phyloP scores from a whole-genome alignment of 2,329 filamentous ascomycete species.

The Hymenoscyphus occultus region DNA sequence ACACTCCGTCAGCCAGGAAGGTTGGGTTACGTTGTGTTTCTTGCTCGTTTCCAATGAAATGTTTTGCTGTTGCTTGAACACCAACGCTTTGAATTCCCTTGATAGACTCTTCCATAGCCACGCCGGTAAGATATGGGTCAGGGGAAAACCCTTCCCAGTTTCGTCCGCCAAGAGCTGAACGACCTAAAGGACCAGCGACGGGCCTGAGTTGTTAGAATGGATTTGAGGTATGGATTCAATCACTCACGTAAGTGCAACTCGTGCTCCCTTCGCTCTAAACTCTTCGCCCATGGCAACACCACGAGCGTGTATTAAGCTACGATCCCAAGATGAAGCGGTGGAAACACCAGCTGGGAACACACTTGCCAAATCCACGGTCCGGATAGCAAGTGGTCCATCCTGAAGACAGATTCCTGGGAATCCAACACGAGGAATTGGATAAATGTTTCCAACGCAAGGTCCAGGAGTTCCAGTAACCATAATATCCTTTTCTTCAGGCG shows the following conservation, averaged over 20 bases:
- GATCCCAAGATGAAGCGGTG: constrained; percentile 66
- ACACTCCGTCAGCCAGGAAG: constrained; percentile 6
- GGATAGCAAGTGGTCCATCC: constrained; percentile 59
- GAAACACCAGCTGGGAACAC: constrained; percentile 67
- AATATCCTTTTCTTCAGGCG: constrained; percentile 68
- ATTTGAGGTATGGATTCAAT: background rate
- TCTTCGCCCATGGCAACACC: constrained; percentile 52
- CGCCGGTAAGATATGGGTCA: constrained; percentile 46
- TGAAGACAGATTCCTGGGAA: constrained; percentile 32
- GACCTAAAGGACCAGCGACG: constrained; percentile 47
- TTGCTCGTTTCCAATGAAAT: constrained; percentile 74
- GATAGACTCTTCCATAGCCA: constrained; percentile 59
- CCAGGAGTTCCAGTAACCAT: constrained; percentile 25
- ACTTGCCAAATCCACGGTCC: constrained; percentile 67
- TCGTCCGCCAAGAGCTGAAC: constrained; percentile 46
- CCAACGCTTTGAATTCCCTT: constrained; percentile 50
- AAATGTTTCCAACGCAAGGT: constrained; percentile 29
- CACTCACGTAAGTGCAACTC: constrained; percentile 58
- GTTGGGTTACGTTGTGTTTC: constrained; percentile 42
- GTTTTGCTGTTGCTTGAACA: constrained; percentile 49
- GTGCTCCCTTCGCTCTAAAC: constrained; percentile 70
- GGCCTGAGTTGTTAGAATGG: constrained; percentile 25
- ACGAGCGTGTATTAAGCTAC: constrained; percentile 52
- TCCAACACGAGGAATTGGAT: constrained; percentile 26
- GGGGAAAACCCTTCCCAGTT: constrained; percentile 37